Conservation (phyloP, 2,329 filamentous ascomycete species). For the Grosmannia serpens region DNA sequence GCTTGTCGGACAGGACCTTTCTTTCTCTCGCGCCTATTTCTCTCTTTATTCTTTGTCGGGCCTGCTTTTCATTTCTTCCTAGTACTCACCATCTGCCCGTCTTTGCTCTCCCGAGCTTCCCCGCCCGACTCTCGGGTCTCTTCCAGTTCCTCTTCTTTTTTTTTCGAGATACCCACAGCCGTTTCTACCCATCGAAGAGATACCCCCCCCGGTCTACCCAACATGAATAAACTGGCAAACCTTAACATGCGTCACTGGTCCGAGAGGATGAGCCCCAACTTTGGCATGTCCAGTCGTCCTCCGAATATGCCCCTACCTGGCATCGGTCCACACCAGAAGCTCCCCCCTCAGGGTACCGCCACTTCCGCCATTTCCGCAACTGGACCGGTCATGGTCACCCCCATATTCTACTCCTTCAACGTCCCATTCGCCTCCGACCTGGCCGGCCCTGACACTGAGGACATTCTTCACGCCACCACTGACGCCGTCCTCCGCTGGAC, state of each 20-base stretch:
- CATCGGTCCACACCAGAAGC: slow-evolving; percentile 47
- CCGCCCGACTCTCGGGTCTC: background rate
- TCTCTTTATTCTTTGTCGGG: background rate
- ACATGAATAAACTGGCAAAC: slow-evolving; percentile 57
- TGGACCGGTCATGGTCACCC: slow-evolving; percentile 59
- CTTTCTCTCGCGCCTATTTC: background rate
- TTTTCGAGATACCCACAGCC: background rate
- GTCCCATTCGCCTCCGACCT: slow-evolving; percentile 91
- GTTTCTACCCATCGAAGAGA: background rate
- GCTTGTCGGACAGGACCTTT: background rate
- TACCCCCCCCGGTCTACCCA: slow-evolving; percentile 22
- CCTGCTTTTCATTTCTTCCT: background rate
- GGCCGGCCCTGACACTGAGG: slow-evolving; percentile 82
- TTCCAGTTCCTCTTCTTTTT: background rate
- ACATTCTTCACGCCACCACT: slow-evolving; percentile 84
- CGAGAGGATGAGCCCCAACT: slow-evolving; percentile 57
- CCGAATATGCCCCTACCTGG: slow-evolving; percentile 43
- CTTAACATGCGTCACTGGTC: slow-evolving; percentile 58
- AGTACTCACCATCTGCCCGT: background rate
- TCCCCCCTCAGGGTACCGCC: slow-evolving; percentile 35
- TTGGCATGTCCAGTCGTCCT: slow-evolving; percentile 46
- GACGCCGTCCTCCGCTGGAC: slow-evolving; percentile 88
- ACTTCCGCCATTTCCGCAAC: slow-evolving; percentile 30
- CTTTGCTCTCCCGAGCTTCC: background rate
- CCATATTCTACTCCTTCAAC: slow-evolving; percentile 92